Evolutionary conservation across 2,329 filamentous ascomycete genomes (phyloP).

Genomic region (Tolypocladium endophyticum): DNA sequence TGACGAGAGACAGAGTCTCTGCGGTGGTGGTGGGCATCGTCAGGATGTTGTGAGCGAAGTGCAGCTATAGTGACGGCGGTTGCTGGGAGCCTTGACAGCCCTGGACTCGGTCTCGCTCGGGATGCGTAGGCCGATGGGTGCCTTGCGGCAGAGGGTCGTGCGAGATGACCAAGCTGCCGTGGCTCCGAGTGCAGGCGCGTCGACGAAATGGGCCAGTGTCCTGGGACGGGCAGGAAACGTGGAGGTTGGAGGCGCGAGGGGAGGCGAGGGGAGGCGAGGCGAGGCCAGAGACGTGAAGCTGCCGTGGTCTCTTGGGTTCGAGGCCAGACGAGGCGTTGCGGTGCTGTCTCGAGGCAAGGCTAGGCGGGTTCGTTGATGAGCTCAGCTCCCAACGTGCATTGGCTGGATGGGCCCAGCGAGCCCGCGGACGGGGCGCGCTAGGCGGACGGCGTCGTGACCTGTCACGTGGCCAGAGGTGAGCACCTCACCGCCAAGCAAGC

Average conservation of each 20-base stretch:
- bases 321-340: not conserved
- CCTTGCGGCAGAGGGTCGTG: not conserved
- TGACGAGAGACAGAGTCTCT: constrained; percentile 91
- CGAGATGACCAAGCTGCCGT: not conserved
- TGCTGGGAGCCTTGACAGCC: not conserved
- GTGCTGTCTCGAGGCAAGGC: not conserved
- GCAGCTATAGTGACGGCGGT: not conserved
- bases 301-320: not conserved
- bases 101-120: not conserved
- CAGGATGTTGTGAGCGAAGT: not conserved
- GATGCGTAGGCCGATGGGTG: not conserved
- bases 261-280: not conserved
- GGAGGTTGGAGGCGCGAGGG: not conserved
- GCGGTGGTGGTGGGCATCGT: constrained; percentile 91
- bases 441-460: not conserved
- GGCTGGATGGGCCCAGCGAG: not conserved
- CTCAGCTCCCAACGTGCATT: not conserved
- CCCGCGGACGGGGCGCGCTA: not conserved
- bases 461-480: not conserved
- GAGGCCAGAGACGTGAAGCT: not conserved
- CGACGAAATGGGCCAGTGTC: not conserved
- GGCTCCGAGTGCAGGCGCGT: not conserved
- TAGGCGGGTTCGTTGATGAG: not conserved
- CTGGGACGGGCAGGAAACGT: not conserved
- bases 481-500: not conserved